Evolutionary conservation across 2,329 filamentous ascomycete species (phyloP).

Genomic region (Penicillium sp.): DNA sequence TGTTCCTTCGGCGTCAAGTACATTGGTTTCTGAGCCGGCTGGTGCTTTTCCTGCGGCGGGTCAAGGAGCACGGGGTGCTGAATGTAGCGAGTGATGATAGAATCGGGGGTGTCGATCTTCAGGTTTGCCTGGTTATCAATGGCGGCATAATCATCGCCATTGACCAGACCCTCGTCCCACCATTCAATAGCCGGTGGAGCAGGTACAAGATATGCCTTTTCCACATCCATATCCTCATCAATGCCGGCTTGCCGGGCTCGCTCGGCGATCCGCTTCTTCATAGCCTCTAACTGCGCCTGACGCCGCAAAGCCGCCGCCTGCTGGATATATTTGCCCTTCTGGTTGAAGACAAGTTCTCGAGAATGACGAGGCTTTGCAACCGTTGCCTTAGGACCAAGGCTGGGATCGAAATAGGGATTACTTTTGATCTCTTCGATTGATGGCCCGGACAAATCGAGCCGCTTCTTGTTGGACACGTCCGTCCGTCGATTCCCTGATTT

Average conservation of each 20-base stretch:
- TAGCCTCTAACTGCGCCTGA: constrained; percentile 82
- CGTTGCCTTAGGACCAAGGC: constrained; percentile 55
- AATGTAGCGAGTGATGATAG: constrained; percentile 83
- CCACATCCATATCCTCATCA: constrained; percentile 81
- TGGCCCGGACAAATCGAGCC: constrained; percentile 55
- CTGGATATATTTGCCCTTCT: constrained; percentile 94
- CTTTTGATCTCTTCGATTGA: constrained; percentile 56
- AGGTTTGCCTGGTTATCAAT: constrained; percentile 62
- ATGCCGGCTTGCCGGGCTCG: constrained; percentile 86
- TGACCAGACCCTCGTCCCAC: constrained; percentile 90
- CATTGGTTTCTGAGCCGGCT: constrained; percentile 78
- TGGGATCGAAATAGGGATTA: constrained; percentile 82
- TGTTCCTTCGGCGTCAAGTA: constrained; percentile 88
- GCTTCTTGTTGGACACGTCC: constrained; percentile 38
- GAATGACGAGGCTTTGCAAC: constrained; percentile 62
- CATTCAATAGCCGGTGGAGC: constrained; percentile 85
- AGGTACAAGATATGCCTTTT: constrained; percentile 83
- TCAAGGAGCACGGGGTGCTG: constrained; percentile 90
- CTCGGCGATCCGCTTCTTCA: constrained; percentile 89
- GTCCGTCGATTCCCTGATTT: constrained; percentile 53
- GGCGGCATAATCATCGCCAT: constrained; percentile 68
- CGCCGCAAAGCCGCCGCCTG: constrained; percentile 85
- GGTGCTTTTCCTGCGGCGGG: constrained; percentile 81
- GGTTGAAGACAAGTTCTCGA: constrained; percentile 80
- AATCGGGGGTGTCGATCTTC: constrained; percentile 73